Evolutionary conservation across 2,329 filamentous ascomycete genomes (phyloP).

Genomic region (Stemphylium vesicarium): DNA sequence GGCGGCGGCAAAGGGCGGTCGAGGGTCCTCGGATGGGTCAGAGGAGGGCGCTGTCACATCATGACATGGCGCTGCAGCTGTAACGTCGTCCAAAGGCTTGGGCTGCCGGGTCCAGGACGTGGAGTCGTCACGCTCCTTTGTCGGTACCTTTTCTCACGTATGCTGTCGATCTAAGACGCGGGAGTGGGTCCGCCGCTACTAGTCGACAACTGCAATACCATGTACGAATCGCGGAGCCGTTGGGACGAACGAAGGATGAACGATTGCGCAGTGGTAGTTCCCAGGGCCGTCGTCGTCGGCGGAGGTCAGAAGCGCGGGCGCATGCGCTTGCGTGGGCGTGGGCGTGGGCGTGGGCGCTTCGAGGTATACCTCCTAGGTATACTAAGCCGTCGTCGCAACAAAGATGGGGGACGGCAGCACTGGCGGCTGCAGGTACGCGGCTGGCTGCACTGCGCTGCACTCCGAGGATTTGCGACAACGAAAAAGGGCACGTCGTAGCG

Average conservation of each 20-base stretch:
- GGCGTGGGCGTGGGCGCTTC: conserved; percentile 23
- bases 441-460: background rate
- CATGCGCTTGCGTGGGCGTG: conserved; percentile 11
- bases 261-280: too few relatives aligned
- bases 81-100: conserved; percentile 10
- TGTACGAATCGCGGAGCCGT: conserved; percentile 4
- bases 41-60: conserved; percentile 26
- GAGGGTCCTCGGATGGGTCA: conserved; percentile 27
- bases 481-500: background rate
- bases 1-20: conserved; percentile 3
- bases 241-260: conserved; percentile 4
- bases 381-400: conserved; percentile 19
- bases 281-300: conserved; percentile 13
- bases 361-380: conserved; percentile 13
- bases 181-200: conserved; percentile 8
- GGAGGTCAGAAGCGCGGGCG: background rate
- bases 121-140: conserved; percentile 10
- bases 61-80: conserved; percentile 33
- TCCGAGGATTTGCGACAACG: too few relatives aligned
- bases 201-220: conserved; percentile 11
- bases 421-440: conserved; percentile 14
- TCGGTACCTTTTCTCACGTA: conserved; percentile 6
- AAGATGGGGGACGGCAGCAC: conserved; percentile 14
- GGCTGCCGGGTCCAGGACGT: background rate
- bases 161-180: conserved; percentile 8